Conservation (phyloP, 805 yeast genomes). For the Candida odintsovae region DNA sequence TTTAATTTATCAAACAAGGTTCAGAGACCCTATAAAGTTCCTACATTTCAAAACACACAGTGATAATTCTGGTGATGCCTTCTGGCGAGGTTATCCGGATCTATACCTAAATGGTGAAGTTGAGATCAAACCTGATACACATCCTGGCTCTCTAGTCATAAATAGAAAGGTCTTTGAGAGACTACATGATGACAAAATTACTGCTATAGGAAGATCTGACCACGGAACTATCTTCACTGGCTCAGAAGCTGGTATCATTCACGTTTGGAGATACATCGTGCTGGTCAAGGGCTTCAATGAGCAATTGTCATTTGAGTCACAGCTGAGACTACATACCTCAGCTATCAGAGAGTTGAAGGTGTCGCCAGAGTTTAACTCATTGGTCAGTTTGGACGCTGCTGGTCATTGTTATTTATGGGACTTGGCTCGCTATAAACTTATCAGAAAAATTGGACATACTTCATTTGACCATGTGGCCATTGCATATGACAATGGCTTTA, state of each 20-base stretch:
- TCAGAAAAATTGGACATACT: slow-evolving; percentile 31
- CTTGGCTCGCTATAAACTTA: slow-evolving; percentile 41
- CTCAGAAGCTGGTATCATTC: slow-evolving; percentile 53
- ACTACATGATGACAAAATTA: slow-evolving; percentile 27
- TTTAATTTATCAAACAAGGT: slow-evolving; percentile 37
- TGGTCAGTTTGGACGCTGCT: slow-evolving; percentile 46
- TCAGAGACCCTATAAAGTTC: slow-evolving; percentile 34
- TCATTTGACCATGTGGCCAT: slow-evolving; percentile 33
- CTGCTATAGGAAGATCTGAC: slow-evolving; percentile 23
- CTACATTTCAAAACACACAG: slow-evolving; percentile 38
- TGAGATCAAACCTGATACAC: slow-evolving; percentile 19
- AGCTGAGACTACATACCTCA: slow-evolving; percentile 53
- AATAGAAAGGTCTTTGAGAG: slow-evolving; percentile 25
- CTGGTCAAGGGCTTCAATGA: slow-evolving; percentile 17
- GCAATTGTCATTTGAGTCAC: slow-evolving; percentile 34
- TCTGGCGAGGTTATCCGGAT: slow-evolving; percentile 48
- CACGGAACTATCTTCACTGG: slow-evolving; percentile 28
- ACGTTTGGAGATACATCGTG: slow-evolving; percentile 41
- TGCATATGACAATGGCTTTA: slow-evolving; percentile 50
- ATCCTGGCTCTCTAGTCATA: slow-evolving; percentile 18
- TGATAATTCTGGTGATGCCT: slow-evolving; percentile 25
- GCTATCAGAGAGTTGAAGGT: slow-evolving; percentile 41
- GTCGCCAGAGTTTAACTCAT: slow-evolving; percentile 46
- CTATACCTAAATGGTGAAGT: slow-evolving; percentile 22
- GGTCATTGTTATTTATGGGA: slow-evolving; percentile 68